These are phyloP conservation scores for Lipomyces chichibuensis DNA, from an alignment of 805 yeast species.

Conservation along the genomic window DNA sequence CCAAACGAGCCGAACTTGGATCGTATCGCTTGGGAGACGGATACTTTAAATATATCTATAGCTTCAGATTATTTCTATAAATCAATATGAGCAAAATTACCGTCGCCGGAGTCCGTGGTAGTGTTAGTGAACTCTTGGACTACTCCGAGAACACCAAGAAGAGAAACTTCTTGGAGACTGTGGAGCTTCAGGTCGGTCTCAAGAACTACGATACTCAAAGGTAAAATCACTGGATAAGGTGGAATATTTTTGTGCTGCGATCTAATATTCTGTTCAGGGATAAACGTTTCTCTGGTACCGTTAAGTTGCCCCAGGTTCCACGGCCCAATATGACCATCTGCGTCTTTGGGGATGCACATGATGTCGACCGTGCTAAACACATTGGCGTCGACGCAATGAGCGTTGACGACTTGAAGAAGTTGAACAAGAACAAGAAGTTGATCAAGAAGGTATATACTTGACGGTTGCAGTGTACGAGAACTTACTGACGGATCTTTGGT, in stretches of 20 bases:
- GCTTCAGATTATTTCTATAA: neutral
- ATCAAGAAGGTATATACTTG: constrained; percentile 66
- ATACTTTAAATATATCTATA: neutral
- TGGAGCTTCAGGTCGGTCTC: constrained; percentile 98
- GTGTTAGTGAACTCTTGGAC: constrained; percentile 89
- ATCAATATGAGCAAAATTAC: constrained; percentile 62
- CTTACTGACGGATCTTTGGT: neutral
- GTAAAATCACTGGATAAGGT: constrained; percentile 7
- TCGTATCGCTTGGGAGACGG: constrained; percentile 38
- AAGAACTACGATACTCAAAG: constrained; percentile 99
- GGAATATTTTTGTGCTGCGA: neutral
- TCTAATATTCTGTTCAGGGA: constrained; percentile 54
- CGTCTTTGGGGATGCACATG: constrained; percentile 99
- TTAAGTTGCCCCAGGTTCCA: constrained; percentile 97
- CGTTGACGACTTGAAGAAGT: constrained; percentile 98
- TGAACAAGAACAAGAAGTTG: constrained; percentile 99
- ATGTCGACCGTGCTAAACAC: constrained; percentile 99
- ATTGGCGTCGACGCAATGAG: constrained; percentile 99
- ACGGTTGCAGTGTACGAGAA: constrained; percentile 35
- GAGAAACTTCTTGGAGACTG: constrained; percentile 99
- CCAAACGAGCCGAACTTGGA: constrained; percentile 24
- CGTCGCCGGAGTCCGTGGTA: constrained; percentile 91
- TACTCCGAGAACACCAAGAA: constrained; percentile 87
- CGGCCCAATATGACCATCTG: constrained; percentile 99
- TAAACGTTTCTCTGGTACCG: constrained; percentile 99